Conservation (phyloP, 1,284 basidiomycete genomes). For the Stygiomarasmius scandens region DNA sequence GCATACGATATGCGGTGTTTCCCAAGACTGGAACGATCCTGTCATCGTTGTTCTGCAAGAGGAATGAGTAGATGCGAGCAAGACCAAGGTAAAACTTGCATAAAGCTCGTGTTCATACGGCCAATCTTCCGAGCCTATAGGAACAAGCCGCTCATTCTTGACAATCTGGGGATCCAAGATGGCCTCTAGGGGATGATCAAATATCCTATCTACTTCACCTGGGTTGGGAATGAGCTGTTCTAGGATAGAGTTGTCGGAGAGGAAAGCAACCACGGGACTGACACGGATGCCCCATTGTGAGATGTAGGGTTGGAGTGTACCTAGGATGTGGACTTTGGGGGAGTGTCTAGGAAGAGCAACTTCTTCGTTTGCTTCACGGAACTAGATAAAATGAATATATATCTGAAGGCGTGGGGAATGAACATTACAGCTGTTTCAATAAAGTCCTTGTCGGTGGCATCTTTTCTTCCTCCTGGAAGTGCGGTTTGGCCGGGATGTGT, state of each 20-base stretch:
- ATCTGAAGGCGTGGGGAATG: not conserved
- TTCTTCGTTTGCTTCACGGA: slow-evolving; percentile 26
- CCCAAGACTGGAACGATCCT: slow-evolving; percentile 47
- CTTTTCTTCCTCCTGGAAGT: slow-evolving; percentile 82
- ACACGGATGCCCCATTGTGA: slow-evolving; percentile 8
- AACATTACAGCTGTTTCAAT: slow-evolving; percentile 69
- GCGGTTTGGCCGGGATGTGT: slow-evolving; percentile 82
- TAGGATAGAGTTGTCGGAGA: not conserved
- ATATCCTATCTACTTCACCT: slow-evolving; percentile 15
- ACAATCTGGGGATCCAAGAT: slow-evolving; percentile 7
- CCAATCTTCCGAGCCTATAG: slow-evolving; percentile 73
- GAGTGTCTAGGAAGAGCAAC: slow-evolving; percentile 9
- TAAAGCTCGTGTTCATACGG: slow-evolving; percentile 70
- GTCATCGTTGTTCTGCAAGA: slow-evolving; percentile 58
- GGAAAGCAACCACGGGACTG: slow-evolving; percentile 5
- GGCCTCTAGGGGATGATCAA: slow-evolving; percentile 12
- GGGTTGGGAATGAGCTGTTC: slow-evolving; percentile 1
- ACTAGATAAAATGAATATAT: not conserved
- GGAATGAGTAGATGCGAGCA: not conserved
- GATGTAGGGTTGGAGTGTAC: not conserved
- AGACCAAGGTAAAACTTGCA: slow-evolving; percentile 35
- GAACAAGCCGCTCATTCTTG: slow-evolving; percentile 47
- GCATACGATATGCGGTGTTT: slow-evolving; percentile 62
- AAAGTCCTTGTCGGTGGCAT: slow-evolving; percentile 64
- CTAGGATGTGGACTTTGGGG: slow-evolving; percentile 9